Base-by-base conservation (phyloP, 805 yeast species). In the Candida vaughaniae region DNA sequence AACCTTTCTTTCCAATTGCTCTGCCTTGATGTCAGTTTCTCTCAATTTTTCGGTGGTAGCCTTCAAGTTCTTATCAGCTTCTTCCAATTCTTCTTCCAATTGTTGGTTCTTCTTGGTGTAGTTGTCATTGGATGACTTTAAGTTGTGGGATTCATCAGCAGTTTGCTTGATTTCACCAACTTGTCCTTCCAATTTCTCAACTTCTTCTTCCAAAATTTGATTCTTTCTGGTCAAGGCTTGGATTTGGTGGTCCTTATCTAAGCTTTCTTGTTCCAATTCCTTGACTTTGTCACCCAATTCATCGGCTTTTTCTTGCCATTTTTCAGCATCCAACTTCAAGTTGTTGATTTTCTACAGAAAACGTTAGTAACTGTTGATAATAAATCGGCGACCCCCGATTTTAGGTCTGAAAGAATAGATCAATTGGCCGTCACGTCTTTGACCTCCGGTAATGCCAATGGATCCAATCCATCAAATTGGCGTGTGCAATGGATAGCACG, bases 291-390 rank as follows among this genome's bases (percentile, higher is more conserved):
- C 80, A 44, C 80, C 68, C 55, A 85, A 77, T 55, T 86, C 96
- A 58, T 93, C 99, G 44, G 93, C 82, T 74, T 89, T 87, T 64
- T 88, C 96, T 73, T 91, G 96, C 88, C 99, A 95, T 55, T 83
- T 74, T 73, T 93, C 99, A 51, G 96, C 91, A 62, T 93, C 98
- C 56, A 86, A 74, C 71, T 91, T 90, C 66, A 93, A 80, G 68
- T 81, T 81, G 75, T 73, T 82, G 71, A 89, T 73, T 78, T 88
- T 89, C 95, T 86, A 35, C 23, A 17, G 27, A 22, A 10, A 6
- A 18, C 16, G 46, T 45, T 45, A 45, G 48, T 41, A 41, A 7
- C 11, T n/a, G n/a, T n/a, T n/a, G n/a, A n/a, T n/a, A n/a, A n/a
- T n/a, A n/a, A n/a, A n/a, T n/a, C n/a, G n/a, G n/a, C n/a, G n/a